Evolutionary conservation across 2,329 filamentous ascomycete species (phyloP).

Genomic region (Aspergillus pseudoglaucus): DNA sequence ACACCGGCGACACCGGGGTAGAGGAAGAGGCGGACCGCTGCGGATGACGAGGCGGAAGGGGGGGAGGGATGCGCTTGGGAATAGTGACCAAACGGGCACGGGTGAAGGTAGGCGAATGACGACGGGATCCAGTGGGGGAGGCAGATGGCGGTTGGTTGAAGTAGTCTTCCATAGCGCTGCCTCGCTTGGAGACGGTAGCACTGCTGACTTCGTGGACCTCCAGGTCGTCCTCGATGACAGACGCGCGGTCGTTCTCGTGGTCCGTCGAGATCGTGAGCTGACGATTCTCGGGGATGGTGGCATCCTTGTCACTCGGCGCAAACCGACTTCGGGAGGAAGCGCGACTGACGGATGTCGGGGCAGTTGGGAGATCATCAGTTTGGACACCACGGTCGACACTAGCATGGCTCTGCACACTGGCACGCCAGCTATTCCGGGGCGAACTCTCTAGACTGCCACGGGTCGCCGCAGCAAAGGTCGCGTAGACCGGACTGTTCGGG

Average conservation of each 20-base stretch:
- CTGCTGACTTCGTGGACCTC: slow-evolving; percentile 44
- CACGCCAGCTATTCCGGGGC: slow-evolving; percentile 55
- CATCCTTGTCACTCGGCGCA: slow-evolving; percentile 17
- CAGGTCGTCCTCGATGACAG: slow-evolving; percentile 20
- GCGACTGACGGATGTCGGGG: slow-evolving; percentile 27
- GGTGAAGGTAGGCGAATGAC: slow-evolving; percentile 61
- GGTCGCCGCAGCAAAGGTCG: slow-evolving; percentile 46
- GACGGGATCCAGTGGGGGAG: slow-evolving; percentile 52
- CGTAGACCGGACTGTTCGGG: slow-evolving; percentile 59
- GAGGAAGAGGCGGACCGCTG: slow-evolving; percentile 39
- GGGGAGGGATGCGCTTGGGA: slow-evolving; percentile 64
- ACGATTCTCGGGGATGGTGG: slow-evolving; percentile 7
- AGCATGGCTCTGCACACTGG: slow-evolving; percentile 60
- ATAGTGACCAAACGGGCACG: slow-evolving; percentile 80
- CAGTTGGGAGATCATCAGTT: slow-evolving; percentile 51
- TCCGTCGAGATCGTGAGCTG: slow-evolving; percentile 9
- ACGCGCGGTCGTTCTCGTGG: slow-evolving; percentile 7
- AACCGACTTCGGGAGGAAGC: slow-evolving; percentile 26
- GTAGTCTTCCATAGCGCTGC: slow-evolving; percentile 36
- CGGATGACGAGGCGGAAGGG: slow-evolving; percentile 70
- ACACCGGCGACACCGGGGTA: slow-evolving; percentile 17
- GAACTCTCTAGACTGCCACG: slow-evolving; percentile 65
- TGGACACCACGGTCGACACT: slow-evolving; percentile 59
- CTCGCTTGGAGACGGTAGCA: slow-evolving; percentile 43
- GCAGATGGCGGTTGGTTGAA: slow-evolving; percentile 16